phyloP scores from a whole-genome alignment of 2,329 filamentous ascomycete genomes.

The Calonectria montana region DNA sequence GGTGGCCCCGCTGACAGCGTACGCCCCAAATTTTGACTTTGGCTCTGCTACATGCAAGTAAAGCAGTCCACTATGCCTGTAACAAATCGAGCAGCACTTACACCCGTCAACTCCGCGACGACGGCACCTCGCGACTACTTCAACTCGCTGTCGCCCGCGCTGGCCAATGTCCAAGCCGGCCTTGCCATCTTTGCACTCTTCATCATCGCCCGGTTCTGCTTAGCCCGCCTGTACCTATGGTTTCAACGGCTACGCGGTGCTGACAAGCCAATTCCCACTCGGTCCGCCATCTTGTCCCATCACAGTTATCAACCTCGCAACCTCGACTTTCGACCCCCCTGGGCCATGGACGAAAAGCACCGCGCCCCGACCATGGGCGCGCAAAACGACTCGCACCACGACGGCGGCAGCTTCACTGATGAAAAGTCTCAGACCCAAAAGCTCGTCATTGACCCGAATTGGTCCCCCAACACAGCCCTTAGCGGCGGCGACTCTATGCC shows the following conservation, averaged over 20 bases:
- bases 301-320: slow-evolving; percentile 28
- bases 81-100: slow-evolving; percentile 48
- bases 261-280: slow-evolving; percentile 35
- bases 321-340: slow-evolving; percentile 31
- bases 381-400: slow-evolving; percentile 14
- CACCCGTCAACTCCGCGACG: slow-evolving; percentile 41
- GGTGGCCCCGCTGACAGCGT: slow-evolving; percentile 45
- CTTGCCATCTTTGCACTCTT: slow-evolving; percentile 50
- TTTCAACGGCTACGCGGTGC: slow-evolving; percentile 40
- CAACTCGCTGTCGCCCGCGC: slow-evolving; percentile 44
- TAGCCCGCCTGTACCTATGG: slow-evolving; percentile 40
- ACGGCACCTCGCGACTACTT: slow-evolving; percentile 44
- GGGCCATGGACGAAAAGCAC: slow-evolving; percentile 44
- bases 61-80: slow-evolving; percentile 44
- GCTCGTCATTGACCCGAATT: slow-evolving; percentile 41
- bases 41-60: slow-evolving; percentile 32
- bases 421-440: slow-evolving; percentile 29
- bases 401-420: slow-evolving; percentile 18
- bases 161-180: slow-evolving; percentile 42
- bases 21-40: slow-evolving; percentile 44
- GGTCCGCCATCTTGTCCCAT: slow-evolving; percentile 32
- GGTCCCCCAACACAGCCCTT: slow-evolving; percentile 31
- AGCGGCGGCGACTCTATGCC: slow-evolving; percentile 40
- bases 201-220: slow-evolving; percentile 48
- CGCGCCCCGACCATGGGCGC: slow-evolving; percentile 17